Percentiles rank a stretch among this genome's conserved stretches.
phyloP scores from a whole-genome alignment of 2,329 filamentous ascomycete species.

The Davidsoniella australis region DNA sequence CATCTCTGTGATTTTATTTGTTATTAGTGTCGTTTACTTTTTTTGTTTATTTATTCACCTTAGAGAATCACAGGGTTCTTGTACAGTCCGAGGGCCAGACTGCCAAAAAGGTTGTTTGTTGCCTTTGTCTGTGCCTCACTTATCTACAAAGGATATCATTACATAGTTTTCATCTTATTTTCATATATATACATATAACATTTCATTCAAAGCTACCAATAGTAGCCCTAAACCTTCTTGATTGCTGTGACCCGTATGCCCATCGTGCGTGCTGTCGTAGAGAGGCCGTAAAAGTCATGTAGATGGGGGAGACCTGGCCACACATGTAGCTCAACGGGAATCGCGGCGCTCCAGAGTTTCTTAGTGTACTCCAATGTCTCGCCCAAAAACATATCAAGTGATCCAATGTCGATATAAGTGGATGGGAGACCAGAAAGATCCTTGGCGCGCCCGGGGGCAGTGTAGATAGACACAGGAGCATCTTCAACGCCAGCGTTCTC shows the following conservation, averaged over 20 bases:
- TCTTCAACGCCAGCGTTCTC: slow-evolving; percentile 13
- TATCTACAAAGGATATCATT: too few relatives aligned
- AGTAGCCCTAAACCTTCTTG: neutral
- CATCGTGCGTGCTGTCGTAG: slow-evolving; percentile 9
- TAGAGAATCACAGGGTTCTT: too few relatives aligned
- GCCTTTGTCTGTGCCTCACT: too few relatives aligned
- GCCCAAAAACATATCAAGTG: slow-evolving; percentile 23
- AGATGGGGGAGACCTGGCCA: slow-evolving; percentile 24
- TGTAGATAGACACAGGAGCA: slow-evolving; percentile 14
- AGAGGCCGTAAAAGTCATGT: slow-evolving; percentile 10
- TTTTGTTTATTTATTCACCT: too few relatives aligned
- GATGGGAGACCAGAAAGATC: slow-evolving; percentile 19
- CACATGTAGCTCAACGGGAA: slow-evolving; percentile 24
- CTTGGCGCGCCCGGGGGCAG: slow-evolving; percentile 16
- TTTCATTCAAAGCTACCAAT: too few relatives aligned
- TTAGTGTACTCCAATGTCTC: slow-evolving; percentile 20
- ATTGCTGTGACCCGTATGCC: slow-evolving; percentile 6
- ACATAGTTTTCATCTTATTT: too few relatives aligned
- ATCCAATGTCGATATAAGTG: slow-evolving; percentile 24
- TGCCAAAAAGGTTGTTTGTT: too few relatives aligned
- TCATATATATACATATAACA: too few relatives aligned
- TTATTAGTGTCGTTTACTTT: too few relatives aligned
- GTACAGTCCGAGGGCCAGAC: too few relatives aligned
- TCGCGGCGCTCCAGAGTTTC: slow-evolving; percentile 18
- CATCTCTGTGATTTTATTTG: too few relatives aligned